Conservation (phyloP, 352 stramenopile species). For the Pythium guiyangense region DNA sequence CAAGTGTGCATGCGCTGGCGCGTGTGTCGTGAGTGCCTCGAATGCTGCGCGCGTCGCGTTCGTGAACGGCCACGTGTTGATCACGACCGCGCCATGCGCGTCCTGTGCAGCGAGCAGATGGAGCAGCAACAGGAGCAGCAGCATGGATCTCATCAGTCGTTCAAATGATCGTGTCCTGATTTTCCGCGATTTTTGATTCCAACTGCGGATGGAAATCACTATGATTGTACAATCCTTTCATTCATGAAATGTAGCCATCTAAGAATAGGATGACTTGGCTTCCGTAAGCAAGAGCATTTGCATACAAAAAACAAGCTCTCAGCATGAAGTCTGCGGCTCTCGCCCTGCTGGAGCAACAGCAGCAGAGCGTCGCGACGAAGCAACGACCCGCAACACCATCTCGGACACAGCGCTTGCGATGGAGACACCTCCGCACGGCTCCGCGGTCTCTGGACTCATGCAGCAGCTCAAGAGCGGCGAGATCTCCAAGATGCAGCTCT, state of each 20-base stretch:
- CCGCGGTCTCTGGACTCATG: constrained; percentile 67
- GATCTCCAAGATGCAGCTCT: constrained; percentile 84
- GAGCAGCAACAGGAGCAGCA: neutral
- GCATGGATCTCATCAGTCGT: too few relatives aligned
- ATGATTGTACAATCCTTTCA: too few relatives aligned
- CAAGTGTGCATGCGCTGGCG: constrained; percentile 19
- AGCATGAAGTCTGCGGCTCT: too few relatives aligned
- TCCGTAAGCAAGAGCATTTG: too few relatives aligned
- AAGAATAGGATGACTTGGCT: too few relatives aligned
- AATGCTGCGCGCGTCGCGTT: constrained; percentile 68
- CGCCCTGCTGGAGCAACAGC: too few relatives aligned
- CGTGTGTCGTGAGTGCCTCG: constrained; percentile 22
- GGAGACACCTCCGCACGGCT: constrained; percentile 28
- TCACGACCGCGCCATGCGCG: constrained; percentile 40
- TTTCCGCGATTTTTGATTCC: too few relatives aligned
- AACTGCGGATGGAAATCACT: too few relatives aligned
- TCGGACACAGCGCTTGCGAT: constrained; percentile 10
- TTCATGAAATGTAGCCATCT: too few relatives aligned
- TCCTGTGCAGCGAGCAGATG: neutral
- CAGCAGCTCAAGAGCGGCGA: constrained; percentile 80
- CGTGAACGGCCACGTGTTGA: constrained; percentile 85
- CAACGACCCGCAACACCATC: neutral
- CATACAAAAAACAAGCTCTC: too few relatives aligned
- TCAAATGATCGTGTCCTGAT: neutral
- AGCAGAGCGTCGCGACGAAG: neutral